Evolutionary conservation across 768 basidiomycete genomes (phyloP).

Genomic region (Pleurotus pulmonarius): DNA sequence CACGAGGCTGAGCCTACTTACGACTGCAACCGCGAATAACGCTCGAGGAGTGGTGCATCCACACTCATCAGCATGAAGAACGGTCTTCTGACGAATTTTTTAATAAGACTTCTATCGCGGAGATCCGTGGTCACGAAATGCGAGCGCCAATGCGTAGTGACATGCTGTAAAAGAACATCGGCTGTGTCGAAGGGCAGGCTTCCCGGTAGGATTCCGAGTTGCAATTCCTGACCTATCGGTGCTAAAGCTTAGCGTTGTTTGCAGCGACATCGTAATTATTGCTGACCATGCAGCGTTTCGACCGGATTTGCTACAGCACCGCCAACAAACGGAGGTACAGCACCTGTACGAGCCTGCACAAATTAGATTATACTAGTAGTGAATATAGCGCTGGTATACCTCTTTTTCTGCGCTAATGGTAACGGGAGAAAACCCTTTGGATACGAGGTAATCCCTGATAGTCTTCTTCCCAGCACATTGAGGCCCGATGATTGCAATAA

Average conservation of each 20-base stretch:
- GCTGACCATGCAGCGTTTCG: no score
- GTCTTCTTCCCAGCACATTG: constrained; percentile 57
- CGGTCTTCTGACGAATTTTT: constrained; percentile 76
- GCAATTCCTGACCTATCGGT: no score
- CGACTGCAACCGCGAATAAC: constrained; percentile 61
- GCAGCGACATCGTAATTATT: no score
- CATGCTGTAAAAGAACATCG: constrained; percentile 59
- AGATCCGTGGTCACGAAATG: constrained; percentile 84
- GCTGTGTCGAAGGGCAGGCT: constrained; percentile 41
- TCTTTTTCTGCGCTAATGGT: constrained; percentile 13
- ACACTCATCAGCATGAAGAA: constrained; percentile 84
- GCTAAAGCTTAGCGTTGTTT: no score
- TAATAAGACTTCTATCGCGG: constrained; percentile 48
- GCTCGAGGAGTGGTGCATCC: constrained; percentile 74
- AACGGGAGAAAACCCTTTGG: constrained; percentile 57
- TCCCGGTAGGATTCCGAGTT: constrained; percentile 5
- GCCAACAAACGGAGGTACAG: no score
- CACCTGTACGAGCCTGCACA: no score
- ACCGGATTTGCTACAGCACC: no score
- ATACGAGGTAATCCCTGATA: constrained; percentile 56
- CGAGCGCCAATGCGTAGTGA: constrained; percentile 76
- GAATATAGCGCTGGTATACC: not conserved
- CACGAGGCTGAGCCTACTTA: constrained; percentile 22
- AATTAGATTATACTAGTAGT: not conserved
- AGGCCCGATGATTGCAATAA: constrained; percentile 66